phyloP scores from a whole-genome alignment of 768 basidiomycete species.

The Ramaria sp. region DNA sequence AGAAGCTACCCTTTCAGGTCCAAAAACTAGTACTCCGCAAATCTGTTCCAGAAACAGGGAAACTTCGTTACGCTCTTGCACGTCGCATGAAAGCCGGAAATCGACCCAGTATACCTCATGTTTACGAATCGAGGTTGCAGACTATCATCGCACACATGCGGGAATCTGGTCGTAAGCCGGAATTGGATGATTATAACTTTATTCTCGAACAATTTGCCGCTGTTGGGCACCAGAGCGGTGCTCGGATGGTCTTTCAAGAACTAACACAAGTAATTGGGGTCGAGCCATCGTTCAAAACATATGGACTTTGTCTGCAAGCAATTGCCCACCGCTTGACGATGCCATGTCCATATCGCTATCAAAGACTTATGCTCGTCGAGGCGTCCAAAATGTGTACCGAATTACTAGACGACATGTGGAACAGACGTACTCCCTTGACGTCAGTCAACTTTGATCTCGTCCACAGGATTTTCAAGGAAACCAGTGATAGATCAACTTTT shows the following conservation, averaged over 20 bases:
- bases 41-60: slow-evolving; percentile 39
- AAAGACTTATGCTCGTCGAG: slow-evolving; percentile 26
- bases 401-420: slow-evolving; percentile 48
- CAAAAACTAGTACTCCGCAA: slow-evolving; percentile 62
- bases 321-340: slow-evolving; percentile 57
- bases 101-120: slow-evolving; percentile 30
- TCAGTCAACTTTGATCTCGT: slow-evolving; percentile 55
- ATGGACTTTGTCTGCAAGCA: slow-evolving; percentile 54
- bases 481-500: slow-evolving; percentile 43
- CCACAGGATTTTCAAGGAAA: slow-evolving; percentile 58
- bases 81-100: slow-evolving; percentile 29
- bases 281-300: slow-evolving; percentile 43
- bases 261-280: slow-evolving; percentile 31
- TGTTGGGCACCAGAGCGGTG: slow-evolving; percentile 56
- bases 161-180: slow-evolving; percentile 30
- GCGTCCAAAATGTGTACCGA: slow-evolving; percentile 36
- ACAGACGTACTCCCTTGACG: slow-evolving; percentile 34
- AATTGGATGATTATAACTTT: slow-evolving; percentile 62
- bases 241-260: slow-evolving; percentile 51
- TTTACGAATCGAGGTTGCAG: slow-evolving; percentile 58
- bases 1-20: slow-evolving; percentile 46
- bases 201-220: slow-evolving; percentile 67
- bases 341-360: slow-evolving; percentile 33
- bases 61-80: slow-evolving; percentile 35
- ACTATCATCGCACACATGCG: slow-evolving; percentile 62